These are phyloP conservation scores for Aspergillus spinulosporus DNA, from an alignment of 2,329 filamentous ascomycete species.

Conservation along the genomic window DNA sequence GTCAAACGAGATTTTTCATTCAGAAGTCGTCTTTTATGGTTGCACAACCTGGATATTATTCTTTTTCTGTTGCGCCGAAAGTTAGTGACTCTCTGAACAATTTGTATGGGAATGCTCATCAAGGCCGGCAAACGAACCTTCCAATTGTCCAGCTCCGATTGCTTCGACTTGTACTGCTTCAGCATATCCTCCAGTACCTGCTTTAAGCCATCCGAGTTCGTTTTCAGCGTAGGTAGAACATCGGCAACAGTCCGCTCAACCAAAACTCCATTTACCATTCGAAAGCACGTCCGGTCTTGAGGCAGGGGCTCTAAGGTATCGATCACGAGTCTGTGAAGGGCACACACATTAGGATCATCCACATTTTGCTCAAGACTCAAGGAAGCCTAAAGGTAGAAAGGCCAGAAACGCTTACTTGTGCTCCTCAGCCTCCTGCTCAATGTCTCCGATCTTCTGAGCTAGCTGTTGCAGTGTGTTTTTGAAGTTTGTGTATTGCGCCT, in stretches of 20 bases:
- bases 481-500: constrained; percentile 54
- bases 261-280: constrained; percentile 95
- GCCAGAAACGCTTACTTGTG: constrained; percentile 73
- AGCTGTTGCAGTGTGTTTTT: constrained; percentile 81
- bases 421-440: constrained; percentile 95
- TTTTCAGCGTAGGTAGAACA: constrained; percentile 85
- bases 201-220: constrained; percentile 89
- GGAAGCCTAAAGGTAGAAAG: not conserved
- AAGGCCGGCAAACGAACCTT: constrained; percentile 66
- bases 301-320: constrained; percentile 84
- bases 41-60: constrained; percentile 53
- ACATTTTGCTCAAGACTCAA: not conserved
- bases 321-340: constrained; percentile 73
- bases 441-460: constrained; percentile 93
- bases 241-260: constrained; percentile 93
- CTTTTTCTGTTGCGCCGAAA: constrained; percentile 43
- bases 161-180: constrained; percentile 94
- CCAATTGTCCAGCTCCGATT: constrained; percentile 96
- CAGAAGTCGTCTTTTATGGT: constrained; percentile 31
- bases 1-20: constrained; percentile 3
- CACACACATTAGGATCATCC: constrained; percentile 20
- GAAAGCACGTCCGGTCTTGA: constrained; percentile 91
- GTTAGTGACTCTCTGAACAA: not conserved
- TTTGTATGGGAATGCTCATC: not conserved
- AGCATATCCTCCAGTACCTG: constrained; percentile 92